These are phyloP conservation scores for Butyriboletus loyo DNA, from an alignment of 768 basidiomycete species.

Conservation along the genomic window DNA sequence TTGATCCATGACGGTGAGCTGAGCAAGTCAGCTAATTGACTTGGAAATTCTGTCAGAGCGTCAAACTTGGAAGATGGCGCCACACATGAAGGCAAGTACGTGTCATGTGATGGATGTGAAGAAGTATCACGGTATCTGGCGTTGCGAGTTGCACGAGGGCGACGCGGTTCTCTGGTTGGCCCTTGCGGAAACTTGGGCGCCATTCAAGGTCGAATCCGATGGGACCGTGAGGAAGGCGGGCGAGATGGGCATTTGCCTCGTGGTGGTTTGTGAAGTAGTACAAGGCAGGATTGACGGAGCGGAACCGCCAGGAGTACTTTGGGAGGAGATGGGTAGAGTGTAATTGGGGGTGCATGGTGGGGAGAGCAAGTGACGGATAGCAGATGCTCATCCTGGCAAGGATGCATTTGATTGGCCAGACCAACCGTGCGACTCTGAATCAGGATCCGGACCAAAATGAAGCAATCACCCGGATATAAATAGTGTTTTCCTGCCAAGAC, in stretches of 20 bases:
- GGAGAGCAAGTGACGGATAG: neutral
- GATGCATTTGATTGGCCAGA: conserved; percentile 22
- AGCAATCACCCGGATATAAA: conserved; percentile 27
- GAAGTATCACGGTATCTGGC: conserved; percentile 50
- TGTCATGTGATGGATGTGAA: conserved; percentile 64
- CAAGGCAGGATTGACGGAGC: conserved; percentile 17
- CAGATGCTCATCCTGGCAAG: conserved; percentile 15
- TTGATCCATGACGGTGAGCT: conserved; percentile 55
- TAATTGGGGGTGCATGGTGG: conserved; percentile 7
- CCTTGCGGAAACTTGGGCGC: conserved; percentile 59
- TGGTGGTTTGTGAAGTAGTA: conserved; percentile 35
- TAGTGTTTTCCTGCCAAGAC: conserved; percentile 31
- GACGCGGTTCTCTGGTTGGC: conserved; percentile 58
- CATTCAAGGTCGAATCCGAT: conserved; percentile 80
- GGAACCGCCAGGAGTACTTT: conserved; percentile 21
- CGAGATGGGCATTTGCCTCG: conserved; percentile 21
- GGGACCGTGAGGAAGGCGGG: conserved; percentile 22
- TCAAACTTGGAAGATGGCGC: neutral
- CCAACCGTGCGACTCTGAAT: conserved; percentile 16
- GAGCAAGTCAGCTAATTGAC: conserved; percentile 49
- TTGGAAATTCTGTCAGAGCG: conserved; percentile 47
- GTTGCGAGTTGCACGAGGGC: conserved; percentile 74
- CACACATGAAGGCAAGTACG: conserved; percentile 21
- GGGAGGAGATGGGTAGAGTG: conserved; percentile 4
- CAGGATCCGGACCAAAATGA: conserved; percentile 24